Base-by-base conservation (phyloP, 257 asterid genomes). In the Handroanthus guayacan region DNA sequence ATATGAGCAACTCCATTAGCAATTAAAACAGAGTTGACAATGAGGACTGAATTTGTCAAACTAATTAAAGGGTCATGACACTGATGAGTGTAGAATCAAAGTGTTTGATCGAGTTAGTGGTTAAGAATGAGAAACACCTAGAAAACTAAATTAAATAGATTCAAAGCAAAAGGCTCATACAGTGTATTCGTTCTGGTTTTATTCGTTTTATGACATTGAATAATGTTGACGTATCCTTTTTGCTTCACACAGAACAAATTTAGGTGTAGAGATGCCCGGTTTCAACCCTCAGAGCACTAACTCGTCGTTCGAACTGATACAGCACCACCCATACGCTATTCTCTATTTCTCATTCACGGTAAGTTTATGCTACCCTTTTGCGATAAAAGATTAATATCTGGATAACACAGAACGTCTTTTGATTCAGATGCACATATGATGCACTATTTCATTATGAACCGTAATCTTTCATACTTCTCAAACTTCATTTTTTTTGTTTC, bases 281-380 rank as follows among this genome's bases (percentile, higher is more conserved):
- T 14, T 67, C 37, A 50, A 41, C 41, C 13, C 34, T 63, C 65
- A 17, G 71, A 39, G 72, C 57, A 47, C 25, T 5, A n/a, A 14
- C 41, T 36, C 74, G n/a, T 10, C 45, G 9, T 54, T 52, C 12
- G 45, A 72, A 3, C 34, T 43, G 66, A 20, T 79, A 25, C 65
- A 60, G 68, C 69, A 72, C 47, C 75, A 79, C 62, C 78, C 6
- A 4, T 37, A 72, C 37, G 82, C 82, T 43, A 65, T 79, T 34
- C 5, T 79, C 18, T 79, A 74, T 31, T 79, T 66, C 64, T 55
- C 82, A 16, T 65, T 67, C 71, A 3, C 43, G 54, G 82, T 79
- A 72, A n/a, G 82, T 34, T 64, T 16, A 34, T 48, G 37, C 31
- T 25, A 25, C 31, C 31, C 31, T 25, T 25, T 25, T 25, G 31